Evolutionary conservation across 495 filamentous ascomycete species (phyloP).

Genomic region (Daldinia vernicosa): DNA sequence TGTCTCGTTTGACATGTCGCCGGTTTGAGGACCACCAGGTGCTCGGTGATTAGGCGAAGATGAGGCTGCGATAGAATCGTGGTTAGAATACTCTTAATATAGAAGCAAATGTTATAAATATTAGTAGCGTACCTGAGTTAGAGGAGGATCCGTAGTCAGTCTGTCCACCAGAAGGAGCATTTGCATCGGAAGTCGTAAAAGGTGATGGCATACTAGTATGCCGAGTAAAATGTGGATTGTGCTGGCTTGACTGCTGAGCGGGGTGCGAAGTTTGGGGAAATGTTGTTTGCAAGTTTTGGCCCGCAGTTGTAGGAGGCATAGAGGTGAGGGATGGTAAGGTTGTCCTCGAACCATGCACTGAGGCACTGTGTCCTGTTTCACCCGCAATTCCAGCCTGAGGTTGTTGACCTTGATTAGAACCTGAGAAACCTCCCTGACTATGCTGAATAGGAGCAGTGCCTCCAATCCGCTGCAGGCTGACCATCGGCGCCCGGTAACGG

Average conservation of each 20-base stretch:
- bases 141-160: slow-evolving; percentile 1
- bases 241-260: slow-evolving; percentile 16
- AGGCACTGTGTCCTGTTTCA: slow-evolving; percentile 11
- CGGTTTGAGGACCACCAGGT: background rate
- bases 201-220: slow-evolving; percentile 25
- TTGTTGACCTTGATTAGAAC: slow-evolving; percentile 19
- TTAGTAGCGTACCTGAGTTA: slow-evolving; percentile 24
- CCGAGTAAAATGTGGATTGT: slow-evolving; percentile 22
- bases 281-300: slow-evolving; percentile 24
- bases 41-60: slow-evolving; percentile 26
- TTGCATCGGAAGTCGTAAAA: slow-evolving; percentile 11
- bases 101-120: background rate
- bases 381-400: slow-evolving; percentile 11
- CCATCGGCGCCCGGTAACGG: slow-evolving; percentile 25
- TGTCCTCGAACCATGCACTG: slow-evolving; percentile 13
- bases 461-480: slow-evolving; percentile 37
- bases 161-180: background rate
- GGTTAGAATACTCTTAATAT: background rate
- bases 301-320: slow-evolving; percentile 15
- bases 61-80: slow-evolving; percentile 6
- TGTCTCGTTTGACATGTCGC: background rate
- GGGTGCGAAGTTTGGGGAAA: slow-evolving; percentile 21
- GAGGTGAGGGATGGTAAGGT: slow-evolving; percentile 34
- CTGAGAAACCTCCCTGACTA: slow-evolving; percentile 31
- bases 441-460: slow-evolving; percentile 40